Percentiles rank a stretch among this genome's conserved stretches.
phyloP scores from a whole-genome alignment of 805 yeast genomes.

The Wilhelminamyces savonicus region DNA sequence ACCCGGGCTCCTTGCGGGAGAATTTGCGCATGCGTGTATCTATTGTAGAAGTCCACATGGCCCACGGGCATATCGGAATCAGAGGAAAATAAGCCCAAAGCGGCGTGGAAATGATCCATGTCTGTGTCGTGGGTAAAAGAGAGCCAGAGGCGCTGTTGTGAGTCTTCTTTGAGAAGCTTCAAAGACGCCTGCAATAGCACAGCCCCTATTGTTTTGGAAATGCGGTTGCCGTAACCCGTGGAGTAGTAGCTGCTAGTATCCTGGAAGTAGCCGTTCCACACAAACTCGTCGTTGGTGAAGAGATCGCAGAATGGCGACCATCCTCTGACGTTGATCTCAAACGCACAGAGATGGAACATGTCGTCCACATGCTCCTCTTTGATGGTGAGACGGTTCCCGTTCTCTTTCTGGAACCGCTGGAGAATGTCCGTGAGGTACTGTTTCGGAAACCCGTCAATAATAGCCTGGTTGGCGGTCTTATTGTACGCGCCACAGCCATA shows the following conservation, averaged over 20 bases:
- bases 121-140: constrained; percentile 22
- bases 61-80: constrained; percentile 38
- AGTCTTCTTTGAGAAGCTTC: constrained; percentile 13
- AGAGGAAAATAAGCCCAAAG: constrained; percentile 25
- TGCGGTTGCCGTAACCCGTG: constrained; percentile 15
- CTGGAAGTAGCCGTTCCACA: constrained; percentile 11
- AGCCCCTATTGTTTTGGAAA: constrained; percentile 11
- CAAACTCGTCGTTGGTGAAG: constrained; percentile 18
- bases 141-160: constrained; percentile 13
- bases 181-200: constrained; percentile 17
- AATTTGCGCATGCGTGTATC: constrained; percentile 37
- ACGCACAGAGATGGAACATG: constrained; percentile 17
- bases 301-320: constrained; percentile 15
- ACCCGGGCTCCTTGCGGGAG: constrained; percentile 38
- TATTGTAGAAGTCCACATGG: constrained; percentile 40
- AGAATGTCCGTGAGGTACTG: constrained; percentile 8
- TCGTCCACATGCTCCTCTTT: constrained; percentile 11
- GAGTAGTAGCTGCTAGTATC: constrained; percentile 16
- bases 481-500: constrained; percentile 13
- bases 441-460: constrained; percentile 1
- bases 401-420: constrained; percentile 11
- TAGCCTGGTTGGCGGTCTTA: constrained; percentile 7
- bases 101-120: constrained; percentile 15
- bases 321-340: constrained; percentile 17
- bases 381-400: constrained; percentile 24